Evolutionary conservation across 345 rosid species (phyloP).

Genomic region (Limnanthes douglasii): DNA sequence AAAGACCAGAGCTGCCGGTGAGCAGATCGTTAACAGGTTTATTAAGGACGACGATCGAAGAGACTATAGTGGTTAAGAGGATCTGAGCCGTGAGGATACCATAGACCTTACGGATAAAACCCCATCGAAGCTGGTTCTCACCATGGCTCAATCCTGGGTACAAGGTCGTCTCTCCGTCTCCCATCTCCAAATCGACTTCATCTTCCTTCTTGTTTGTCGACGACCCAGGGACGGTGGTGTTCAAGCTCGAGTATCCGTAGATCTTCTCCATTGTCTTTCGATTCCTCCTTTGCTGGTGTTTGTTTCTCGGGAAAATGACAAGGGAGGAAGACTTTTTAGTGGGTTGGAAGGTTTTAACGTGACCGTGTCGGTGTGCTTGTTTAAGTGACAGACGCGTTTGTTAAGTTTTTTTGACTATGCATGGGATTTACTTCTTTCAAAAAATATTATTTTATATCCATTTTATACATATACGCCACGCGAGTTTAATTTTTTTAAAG

Average conservation of each 20-base stretch:
- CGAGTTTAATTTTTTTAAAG: no score
- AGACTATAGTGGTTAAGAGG: conserved; percentile 64
- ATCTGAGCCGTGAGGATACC: conserved; percentile 76
- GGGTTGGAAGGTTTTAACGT: no score
- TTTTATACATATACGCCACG: no score
- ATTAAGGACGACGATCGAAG: conserved; percentile 50
- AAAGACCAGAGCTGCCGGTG: conserved; percentile 52
- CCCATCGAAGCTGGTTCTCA: conserved; percentile 92
- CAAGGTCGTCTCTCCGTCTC: conserved; percentile 51
- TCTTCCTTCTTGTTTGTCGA: conserved; percentile 14
- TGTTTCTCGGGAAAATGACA: no score
- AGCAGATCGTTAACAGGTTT: conserved; percentile 59
- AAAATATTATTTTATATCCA: no score
- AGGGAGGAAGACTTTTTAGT: no score
- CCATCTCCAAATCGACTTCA: conserved; percentile 35
- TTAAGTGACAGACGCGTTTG: no score
- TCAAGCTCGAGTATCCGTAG: conserved; percentile 46
- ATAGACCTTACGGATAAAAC: conserved; percentile 82
- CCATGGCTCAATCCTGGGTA: conserved; percentile 74
- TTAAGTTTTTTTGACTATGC: no score
- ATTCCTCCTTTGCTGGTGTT: neutral
- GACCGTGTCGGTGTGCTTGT: no score
- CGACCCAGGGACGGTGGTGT: conserved; percentile 11
- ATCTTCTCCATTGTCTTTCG: conserved; percentile 30
- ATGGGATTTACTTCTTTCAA: no score